Percentiles rank a stretch among this genome's conserved stretches.
phyloP scores from a whole-genome alignment of 164 flowering plant species.

The Aristolochia contorta region DNA sequence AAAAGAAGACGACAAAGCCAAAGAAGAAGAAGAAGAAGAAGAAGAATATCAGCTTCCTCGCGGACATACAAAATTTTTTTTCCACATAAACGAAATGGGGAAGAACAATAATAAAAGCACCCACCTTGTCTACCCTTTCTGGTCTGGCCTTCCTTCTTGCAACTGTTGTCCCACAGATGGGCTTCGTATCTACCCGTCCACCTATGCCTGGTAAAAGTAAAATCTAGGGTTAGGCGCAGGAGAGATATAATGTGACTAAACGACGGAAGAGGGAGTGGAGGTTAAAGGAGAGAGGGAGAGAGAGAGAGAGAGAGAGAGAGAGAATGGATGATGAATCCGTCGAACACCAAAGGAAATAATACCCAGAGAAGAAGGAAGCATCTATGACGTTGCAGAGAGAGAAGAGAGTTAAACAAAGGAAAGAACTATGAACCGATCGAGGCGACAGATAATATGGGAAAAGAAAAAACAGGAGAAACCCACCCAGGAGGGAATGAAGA shows the following conservation, averaged over 20 bases:
- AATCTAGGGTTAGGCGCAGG: neutral
- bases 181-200: conserved; percentile 97
- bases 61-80: neutral
- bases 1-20: conserved; percentile 20
- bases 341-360: neutral
- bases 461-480: neutral
- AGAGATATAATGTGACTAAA: neutral
- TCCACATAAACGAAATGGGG: too few species aligned
- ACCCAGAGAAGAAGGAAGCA: too few species aligned
- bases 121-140: conserved; percentile 96
- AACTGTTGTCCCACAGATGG: conserved; percentile 90
- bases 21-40: conserved; percentile 1
- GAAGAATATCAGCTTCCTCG: neutral
- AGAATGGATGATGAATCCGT: neutral
- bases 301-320: neutral
- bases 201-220: conserved; percentile 50
- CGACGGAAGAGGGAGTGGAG: too few species aligned
- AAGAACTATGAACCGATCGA: neutral
- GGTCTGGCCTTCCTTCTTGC: conserved; percentile 90
- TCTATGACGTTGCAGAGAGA: neutral
- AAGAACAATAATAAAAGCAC: conserved; percentile 5
- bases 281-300: too few species aligned
- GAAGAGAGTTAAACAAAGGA: neutral
- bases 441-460: neutral
- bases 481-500: neutral